Percentiles rank a stretch among this genome's conserved stretches.
Evolutionary conservation across 495 filamentous ascomycete species (phyloP).

Genomic region (Aspergillus sclerotioniger): DNA sequence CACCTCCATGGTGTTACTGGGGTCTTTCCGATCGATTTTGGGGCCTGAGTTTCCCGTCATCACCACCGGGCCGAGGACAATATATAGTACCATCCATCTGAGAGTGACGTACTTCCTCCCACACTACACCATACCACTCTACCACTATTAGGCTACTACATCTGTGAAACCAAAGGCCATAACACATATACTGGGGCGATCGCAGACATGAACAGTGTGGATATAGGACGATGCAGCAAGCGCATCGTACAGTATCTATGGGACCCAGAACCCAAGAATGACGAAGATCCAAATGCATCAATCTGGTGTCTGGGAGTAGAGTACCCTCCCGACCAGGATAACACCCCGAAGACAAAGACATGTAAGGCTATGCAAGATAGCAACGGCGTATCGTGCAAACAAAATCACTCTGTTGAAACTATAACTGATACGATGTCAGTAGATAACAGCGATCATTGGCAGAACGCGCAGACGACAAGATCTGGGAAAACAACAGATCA

Average conservation of each 20-base stretch:
- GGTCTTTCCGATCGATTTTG: background rate
- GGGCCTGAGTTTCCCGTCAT: background rate
- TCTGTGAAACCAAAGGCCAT: background rate
- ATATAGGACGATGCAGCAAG: conserved; percentile 70
- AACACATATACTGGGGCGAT: background rate
- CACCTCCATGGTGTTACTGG: background rate
- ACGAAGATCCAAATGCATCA: conserved; percentile 60
- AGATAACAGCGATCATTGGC: background rate
- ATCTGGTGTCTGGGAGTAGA: conserved; percentile 88
- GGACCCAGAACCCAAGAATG: conserved; percentile 90
- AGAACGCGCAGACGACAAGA: background rate
- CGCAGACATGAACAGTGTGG: conserved; percentile 55
- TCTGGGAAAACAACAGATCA: conserved; percentile 30
- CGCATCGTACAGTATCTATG: conserved; percentile 90
- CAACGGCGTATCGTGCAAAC: background rate
- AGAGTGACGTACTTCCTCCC: background rate
- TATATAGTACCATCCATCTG: background rate
- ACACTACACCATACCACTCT: background rate
- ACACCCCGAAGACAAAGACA: background rate
- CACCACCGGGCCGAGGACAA: background rate
- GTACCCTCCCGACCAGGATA: conserved; percentile 47
- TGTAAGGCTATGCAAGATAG: conserved; percentile 13
- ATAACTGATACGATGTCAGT: background rate
- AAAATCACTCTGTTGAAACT: background rate
- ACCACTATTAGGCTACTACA: background rate